These are phyloP conservation scores for Cutaneotrichosporon curvatum DNA, from an alignment of 1,284 basidiomycete genomes.

Conservation along the genomic window DNA sequence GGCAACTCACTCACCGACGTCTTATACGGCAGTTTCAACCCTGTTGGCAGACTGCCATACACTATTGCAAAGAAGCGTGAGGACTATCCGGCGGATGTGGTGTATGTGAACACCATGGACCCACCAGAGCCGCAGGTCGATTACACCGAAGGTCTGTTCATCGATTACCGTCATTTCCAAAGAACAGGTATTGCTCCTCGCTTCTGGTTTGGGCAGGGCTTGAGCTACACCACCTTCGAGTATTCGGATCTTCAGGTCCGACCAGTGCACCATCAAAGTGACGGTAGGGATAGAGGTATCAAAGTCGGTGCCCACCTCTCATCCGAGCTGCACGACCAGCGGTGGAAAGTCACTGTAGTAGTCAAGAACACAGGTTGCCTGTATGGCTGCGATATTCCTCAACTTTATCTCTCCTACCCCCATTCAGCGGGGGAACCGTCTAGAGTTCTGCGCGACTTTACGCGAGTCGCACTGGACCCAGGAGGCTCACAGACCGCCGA, in stretches of 20 bases:
- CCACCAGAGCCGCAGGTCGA: conserved; percentile 50
- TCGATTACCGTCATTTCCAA: conserved; percentile 75
- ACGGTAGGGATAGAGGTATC: too few species aligned
- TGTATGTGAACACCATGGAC: conserved; percentile 48
- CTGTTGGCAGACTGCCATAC: conserved; percentile 68
- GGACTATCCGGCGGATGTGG: conserved; percentile 57
- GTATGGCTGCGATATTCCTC: conserved; percentile 46
- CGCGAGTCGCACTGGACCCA: conserved; percentile 39
- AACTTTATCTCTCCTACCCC: conserved; percentile 46
- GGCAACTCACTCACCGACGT: conserved; percentile 67
- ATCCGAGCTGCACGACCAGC: conserved; percentile 33
- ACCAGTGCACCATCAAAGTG: not conserved
- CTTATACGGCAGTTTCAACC: conserved; percentile 54
- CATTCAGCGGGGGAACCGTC: conserved; percentile 41
- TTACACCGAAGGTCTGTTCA: conserved; percentile 64
- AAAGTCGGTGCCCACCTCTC: too few species aligned
- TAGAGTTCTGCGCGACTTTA: conserved; percentile 41
- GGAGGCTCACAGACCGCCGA: conserved; percentile 31
- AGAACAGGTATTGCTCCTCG: conserved; percentile 56
- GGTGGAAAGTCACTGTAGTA: conserved; percentile 42
- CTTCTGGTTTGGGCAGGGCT: conserved; percentile 72
- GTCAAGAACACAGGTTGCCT: conserved; percentile 48
- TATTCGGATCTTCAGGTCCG: conserved; percentile 43
- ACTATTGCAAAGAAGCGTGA: conserved; percentile 62
- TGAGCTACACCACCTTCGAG: conserved; percentile 74